Base-by-base conservation (phyloP, 2,329 filamentous ascomycete genomes). In the Leptoxyphium fumago region DNA sequence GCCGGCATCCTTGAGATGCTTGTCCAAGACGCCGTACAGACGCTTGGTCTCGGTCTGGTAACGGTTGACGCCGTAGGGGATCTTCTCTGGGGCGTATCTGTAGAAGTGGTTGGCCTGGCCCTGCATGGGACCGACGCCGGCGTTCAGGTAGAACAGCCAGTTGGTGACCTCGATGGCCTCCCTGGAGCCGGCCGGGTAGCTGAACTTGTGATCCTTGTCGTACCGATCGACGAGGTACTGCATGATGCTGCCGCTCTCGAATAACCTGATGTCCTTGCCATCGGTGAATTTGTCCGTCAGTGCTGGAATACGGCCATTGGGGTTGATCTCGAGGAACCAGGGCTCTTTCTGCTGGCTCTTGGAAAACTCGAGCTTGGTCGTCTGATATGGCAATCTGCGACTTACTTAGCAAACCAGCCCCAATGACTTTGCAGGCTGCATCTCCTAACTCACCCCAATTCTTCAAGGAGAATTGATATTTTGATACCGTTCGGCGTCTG, bases 401-500 rank as follows among this genome's bases (percentile, higher is more conserved):
- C 2, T 10, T 26, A 26, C 4, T 26, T 26, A 26, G 21, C 7
- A 26, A 26, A 26, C 4, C 21, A 4, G 21, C 21, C 21, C 21
- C 21, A 26, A 26, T 26, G 21, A 7, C 21, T 4, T 26, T 26
- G n/a, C n/a, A n/a, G 21, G 21, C 7, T 7, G 21, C 21, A 26
- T 4, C 7, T 40, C 21, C 17, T 5, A 13, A 13, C 38, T 43
- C 55, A 65, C 52, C 80, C 81, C 4, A 94, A 73, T 66, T 94
- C 87, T 65, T 93, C 86, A 13, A 95, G 69, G 9, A 84, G 73
- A 51, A 94, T 94, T 45, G 84, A 87, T 48, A 85, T 76, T 63
- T 94, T 94, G 71, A 91, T 82, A 50, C 87, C 86, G 65, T 94
- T 94, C 39, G 88, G 85, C 42, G 88, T 94, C 57, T 79, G 74